Evolutionary conservation across 2,329 filamentous ascomycete species (phyloP).

Genomic region (Epichloe elymi): DNA sequence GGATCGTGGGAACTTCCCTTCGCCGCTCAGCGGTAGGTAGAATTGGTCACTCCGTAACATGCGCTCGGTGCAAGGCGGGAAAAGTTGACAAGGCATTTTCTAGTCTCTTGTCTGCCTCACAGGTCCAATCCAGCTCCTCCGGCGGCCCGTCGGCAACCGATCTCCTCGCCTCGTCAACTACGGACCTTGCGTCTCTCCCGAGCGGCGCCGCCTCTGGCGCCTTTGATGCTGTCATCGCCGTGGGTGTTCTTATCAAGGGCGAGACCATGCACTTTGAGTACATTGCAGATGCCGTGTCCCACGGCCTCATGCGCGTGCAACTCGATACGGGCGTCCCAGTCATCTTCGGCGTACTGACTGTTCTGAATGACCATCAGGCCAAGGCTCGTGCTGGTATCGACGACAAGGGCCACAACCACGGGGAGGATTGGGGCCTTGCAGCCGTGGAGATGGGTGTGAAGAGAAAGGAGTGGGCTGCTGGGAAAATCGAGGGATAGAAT

Average conservation of each 20-base stretch:
- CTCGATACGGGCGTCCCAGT: constrained; percentile 81
- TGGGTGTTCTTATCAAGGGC: constrained; percentile 95
- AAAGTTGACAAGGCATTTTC: background rate
- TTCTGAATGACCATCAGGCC: constrained; percentile 80
- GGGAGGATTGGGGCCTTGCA: constrained; percentile 88
- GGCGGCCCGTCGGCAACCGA: constrained; percentile 58
- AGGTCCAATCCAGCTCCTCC: constrained; percentile 61
- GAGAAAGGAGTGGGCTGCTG: constrained; percentile 69
- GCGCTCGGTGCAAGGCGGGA: no score
- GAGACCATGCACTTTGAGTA: constrained; percentile 99
- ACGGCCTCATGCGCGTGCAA: constrained; percentile 89
- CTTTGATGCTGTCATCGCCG: constrained; percentile 89
- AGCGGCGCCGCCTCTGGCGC: constrained; percentile 36
- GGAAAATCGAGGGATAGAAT: constrained; percentile 37
- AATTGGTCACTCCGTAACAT: constrained; percentile 5
- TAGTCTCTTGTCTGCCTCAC: constrained; percentile 74
- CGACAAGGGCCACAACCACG: constrained; percentile 70
- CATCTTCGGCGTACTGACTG: constrained; percentile 82
- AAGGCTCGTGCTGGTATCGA: constrained; percentile 67
- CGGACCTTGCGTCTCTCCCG: constrained; percentile 47
- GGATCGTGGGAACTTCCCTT: constrained; percentile 92
- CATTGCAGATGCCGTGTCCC: constrained; percentile 80
- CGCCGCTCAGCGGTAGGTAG: constrained; percentile 61
- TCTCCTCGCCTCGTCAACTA: constrained; percentile 55
- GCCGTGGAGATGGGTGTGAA: constrained; percentile 91